Evolutionary conservation across 176 grass and related monocot genomes (phyloP).

Genomic region (Metroxylon sagu): DNA sequence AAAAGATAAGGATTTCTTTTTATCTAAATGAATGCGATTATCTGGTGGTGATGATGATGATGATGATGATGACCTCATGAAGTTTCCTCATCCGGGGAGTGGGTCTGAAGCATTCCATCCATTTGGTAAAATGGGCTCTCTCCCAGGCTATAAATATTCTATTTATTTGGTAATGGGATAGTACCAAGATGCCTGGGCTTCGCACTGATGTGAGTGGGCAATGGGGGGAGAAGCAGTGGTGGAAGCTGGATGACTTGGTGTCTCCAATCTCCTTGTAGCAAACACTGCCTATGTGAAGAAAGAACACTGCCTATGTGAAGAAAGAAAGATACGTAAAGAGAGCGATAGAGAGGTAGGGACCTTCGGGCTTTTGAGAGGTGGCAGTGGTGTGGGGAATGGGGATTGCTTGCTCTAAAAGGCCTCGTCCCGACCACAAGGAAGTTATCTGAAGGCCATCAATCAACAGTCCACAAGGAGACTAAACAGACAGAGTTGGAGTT

Average conservation of each 20-base stretch:
- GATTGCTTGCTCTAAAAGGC: constrained; percentile 31
- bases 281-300: no score
- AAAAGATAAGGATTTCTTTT: no score
- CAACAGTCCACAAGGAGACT: constrained; percentile 63
- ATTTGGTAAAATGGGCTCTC: constrained; percentile 46
- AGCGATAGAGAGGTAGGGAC: background rate
- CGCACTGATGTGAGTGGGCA: constrained; percentile 91
- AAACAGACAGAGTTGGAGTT: constrained; percentile 54
- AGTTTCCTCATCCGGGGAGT: constrained; percentile 44
- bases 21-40: constrained; percentile 26
- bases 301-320: no score
- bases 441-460: constrained; percentile 52
- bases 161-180: constrained; percentile 90
- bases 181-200: constrained; percentile 61
- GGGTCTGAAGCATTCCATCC: constrained; percentile 81
- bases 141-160: constrained; percentile 39
- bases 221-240: constrained; percentile 10
- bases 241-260: background rate
- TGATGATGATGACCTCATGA: constrained; percentile 1
- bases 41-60: constrained; percentile 32
- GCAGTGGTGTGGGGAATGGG: constrained; percentile 4
- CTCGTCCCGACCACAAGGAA: constrained; percentile 33
- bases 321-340: background rate
- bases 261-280: no score
- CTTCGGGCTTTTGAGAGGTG: background rate